Evolutionary conservation across 2,329 filamentous ascomycete genomes (phyloP).

Genomic region (Pezicula carpinea): DNA sequence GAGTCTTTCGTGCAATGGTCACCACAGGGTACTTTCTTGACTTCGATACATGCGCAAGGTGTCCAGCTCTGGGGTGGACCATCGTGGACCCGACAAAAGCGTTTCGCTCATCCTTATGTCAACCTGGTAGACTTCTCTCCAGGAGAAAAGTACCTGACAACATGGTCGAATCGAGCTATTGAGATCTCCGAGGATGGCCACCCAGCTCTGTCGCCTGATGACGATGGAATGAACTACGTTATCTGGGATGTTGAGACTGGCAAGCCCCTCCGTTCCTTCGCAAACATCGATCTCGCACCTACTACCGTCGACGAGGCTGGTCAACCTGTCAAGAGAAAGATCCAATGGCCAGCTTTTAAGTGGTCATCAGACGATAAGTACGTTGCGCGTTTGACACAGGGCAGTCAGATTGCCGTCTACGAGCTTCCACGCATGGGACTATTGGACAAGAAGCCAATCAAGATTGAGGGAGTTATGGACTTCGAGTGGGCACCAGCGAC

Average conservation of each 20-base stretch:
- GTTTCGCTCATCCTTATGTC: slow-evolving; percentile 92
- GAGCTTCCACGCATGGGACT: slow-evolving; percentile 86
- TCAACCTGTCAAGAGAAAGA: slow-evolving; percentile 76
- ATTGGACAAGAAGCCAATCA: slow-evolving; percentile 85
- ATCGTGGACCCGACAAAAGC: slow-evolving; percentile 83
- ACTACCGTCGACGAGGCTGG: slow-evolving; percentile 55
- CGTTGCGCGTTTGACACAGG: slow-evolving; percentile 84
- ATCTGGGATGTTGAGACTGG: slow-evolving; percentile 94
- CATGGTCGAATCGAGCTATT: slow-evolving; percentile 94
- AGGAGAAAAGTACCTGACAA: slow-evolving; percentile 85
- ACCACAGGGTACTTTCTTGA: slow-evolving; percentile 86
- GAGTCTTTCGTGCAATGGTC: slow-evolving; percentile 99
- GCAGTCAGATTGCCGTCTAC: slow-evolving; percentile 85
- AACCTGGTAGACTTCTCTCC: slow-evolving; percentile 97
- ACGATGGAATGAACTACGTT: slow-evolving; percentile 98
- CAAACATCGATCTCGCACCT: slow-evolving; percentile 76
- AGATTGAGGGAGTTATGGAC: slow-evolving; percentile 94
- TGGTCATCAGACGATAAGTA: slow-evolving; percentile 98
- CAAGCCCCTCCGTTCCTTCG: slow-evolving; percentile 88
- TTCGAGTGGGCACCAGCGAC: slow-evolving; percentile 95
- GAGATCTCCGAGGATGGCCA: slow-evolving; percentile 85
- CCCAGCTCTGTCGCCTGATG: slow-evolving; percentile 78
- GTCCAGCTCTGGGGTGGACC: slow-evolving; percentile 94
- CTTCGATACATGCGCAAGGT: slow-evolving; percentile 92
- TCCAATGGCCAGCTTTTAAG: slow-evolving; percentile 98